Conservation (phyloP, 2,329 filamentous ascomycete genomes). For the Rhytidhysteron rufulum region DNA sequence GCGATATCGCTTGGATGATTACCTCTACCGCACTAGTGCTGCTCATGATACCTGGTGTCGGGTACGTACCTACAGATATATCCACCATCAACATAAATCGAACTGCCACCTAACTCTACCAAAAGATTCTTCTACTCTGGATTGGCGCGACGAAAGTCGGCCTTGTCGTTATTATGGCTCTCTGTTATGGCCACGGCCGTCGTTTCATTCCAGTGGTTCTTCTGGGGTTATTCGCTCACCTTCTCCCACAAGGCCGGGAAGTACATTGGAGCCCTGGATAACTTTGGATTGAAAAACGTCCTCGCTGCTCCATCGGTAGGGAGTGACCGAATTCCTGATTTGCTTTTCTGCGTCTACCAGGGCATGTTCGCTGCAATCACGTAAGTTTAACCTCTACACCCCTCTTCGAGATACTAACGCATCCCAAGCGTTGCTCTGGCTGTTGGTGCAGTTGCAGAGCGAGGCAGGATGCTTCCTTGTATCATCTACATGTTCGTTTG, state of each 20-base stretch:
- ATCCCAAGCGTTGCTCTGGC: conserved; percentile 68
- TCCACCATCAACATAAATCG: conserved; percentile 7
- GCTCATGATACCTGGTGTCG: conserved; percentile 90
- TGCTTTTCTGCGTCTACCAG: conserved; percentile 82
- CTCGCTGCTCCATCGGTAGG: conserved; percentile 73
- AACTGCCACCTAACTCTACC: conserved; percentile 4
- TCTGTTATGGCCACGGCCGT: conserved; percentile 77
- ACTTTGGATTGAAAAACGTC: conserved; percentile 76
- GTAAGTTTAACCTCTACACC: conserved; percentile 50
- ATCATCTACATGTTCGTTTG: conserved; percentile 92
- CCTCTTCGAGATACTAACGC: neutral
- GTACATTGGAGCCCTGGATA: conserved; percentile 74
- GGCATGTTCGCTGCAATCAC: conserved; percentile 88
- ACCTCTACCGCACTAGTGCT: conserved; percentile 74
- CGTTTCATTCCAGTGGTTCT: conserved; percentile 89
- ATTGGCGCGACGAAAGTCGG: conserved; percentile 83
- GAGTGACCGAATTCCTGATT: conserved; percentile 69
- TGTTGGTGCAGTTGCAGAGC: conserved; percentile 79
- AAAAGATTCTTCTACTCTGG: conserved; percentile 86
- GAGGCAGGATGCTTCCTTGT: conserved; percentile 82
- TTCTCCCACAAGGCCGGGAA: conserved; percentile 74
- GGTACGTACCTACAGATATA: conserved; percentile 39
- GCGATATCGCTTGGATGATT: conserved; percentile 79
- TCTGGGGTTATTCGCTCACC: conserved; percentile 84
- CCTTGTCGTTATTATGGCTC: conserved; percentile 79